Evolutionary conservation across 169 alveolate species (phyloP).

Genomic region (Plasmodium cynomolgi): DNA sequence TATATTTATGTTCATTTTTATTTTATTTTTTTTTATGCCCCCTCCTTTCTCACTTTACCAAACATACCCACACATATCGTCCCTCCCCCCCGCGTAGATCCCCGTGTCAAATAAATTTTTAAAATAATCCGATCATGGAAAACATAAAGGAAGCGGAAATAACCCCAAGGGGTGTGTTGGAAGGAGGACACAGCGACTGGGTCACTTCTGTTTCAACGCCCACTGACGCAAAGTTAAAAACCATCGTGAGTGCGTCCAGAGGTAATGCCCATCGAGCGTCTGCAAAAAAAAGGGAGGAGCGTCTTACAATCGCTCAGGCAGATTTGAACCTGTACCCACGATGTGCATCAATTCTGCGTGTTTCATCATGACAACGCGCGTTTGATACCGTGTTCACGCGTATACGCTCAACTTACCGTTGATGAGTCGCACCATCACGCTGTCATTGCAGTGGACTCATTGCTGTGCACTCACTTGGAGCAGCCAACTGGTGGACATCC

Average conservation of each 20-base stretch:
- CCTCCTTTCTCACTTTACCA: background rate
- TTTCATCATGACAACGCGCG: background rate
- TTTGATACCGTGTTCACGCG: background rate
- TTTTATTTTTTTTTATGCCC: background rate
- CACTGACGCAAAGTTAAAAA: slow-evolving; percentile 88
- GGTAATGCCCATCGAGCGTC: slow-evolving; percentile 77
- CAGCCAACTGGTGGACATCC: background rate
- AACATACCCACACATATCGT: background rate
- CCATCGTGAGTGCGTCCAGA: slow-evolving; percentile 94
- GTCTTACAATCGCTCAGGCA: background rate
- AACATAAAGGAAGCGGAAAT: slow-evolving; percentile 78
- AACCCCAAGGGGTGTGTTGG: slow-evolving; percentile 88
- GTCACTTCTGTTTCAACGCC: slow-evolving; percentile 96
- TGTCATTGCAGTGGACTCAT: too few species aligned
- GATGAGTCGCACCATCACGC: background rate
- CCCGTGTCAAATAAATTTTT: slow-evolving; percentile 8
- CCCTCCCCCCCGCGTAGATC: background rate
- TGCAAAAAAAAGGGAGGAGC: background rate
- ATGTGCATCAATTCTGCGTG: background rate
- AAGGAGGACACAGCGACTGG: slow-evolving; percentile 95
- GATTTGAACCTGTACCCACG: background rate
- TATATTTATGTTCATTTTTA: background rate
- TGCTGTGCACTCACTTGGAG: background rate
- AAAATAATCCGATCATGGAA: slow-evolving; percentile 32
- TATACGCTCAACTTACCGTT: background rate